Conservation (phyloP, 805 yeast genomes). For the Starmerella geochares region DNA sequence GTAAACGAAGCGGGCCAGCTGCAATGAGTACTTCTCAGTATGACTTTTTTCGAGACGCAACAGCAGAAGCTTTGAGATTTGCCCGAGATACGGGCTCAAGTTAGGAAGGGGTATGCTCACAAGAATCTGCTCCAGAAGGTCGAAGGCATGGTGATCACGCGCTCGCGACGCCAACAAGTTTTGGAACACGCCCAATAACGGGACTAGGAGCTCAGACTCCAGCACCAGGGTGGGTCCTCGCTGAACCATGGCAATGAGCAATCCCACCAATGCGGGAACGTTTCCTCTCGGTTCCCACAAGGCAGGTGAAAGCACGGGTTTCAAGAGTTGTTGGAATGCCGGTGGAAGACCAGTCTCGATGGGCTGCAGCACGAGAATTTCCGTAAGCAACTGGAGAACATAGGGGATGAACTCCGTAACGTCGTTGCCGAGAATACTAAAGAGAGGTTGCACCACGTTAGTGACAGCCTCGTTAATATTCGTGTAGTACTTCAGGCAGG, state of each 20-base stretch:
- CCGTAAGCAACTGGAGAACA: conserved; percentile 81
- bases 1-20: conserved; percentile 55
- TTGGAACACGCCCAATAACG: conserved; percentile 93
- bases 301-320: conserved; percentile 77
- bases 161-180: conserved; percentile 75
- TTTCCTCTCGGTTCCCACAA: conserved; percentile 93
- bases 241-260: conserved; percentile 55
- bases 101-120: conserved; percentile 42
- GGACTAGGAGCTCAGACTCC: conserved; percentile 44
- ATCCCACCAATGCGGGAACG: conserved; percentile 81
- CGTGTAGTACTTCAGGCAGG: conserved; percentile 46
- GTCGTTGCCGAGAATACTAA: conserved; percentile 64
- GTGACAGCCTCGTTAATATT: conserved; percentile 34
- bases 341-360: conserved; percentile 44
- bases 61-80: conserved; percentile 64
- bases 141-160: conserved; percentile 77
- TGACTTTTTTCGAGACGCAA: conserved; percentile 71
- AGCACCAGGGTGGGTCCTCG: conserved; percentile 37
- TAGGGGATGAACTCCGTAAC: conserved; percentile 93
- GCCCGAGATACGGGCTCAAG: conserved; percentile 49
- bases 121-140: conserved; percentile 62
- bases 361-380: conserved; percentile 46
- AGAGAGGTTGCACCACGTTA: conserved; percentile 54
- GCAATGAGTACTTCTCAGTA: conserved; percentile 70
- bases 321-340: conserved; percentile 53